Percentiles rank a stretch among this genome's conserved stretches.
Conservation (phyloP, 2,329 filamentous ascomycete genomes). For the Coniochaeta pulveracea region DNA sequence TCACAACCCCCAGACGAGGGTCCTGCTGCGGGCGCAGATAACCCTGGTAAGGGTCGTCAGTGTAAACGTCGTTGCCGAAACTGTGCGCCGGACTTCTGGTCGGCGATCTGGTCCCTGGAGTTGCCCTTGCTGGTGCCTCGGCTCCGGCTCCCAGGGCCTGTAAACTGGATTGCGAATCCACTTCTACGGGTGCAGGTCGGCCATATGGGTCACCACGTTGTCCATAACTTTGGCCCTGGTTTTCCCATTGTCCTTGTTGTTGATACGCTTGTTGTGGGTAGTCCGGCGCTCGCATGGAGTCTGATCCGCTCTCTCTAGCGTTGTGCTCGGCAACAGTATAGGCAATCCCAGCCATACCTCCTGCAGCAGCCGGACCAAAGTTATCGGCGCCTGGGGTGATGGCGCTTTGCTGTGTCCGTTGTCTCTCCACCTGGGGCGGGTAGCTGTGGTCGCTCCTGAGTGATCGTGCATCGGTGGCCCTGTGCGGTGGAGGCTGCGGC, state of each 20-base stretch:
- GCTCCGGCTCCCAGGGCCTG: slow-evolving; percentile 24
- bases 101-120: slow-evolving; percentile 21
- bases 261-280: slow-evolving; percentile 17
- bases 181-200: slow-evolving; percentile 9
- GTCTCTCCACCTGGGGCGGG: slow-evolving; percentile 12
- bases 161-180: slow-evolving; percentile 31
- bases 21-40: slow-evolving; percentile 39
- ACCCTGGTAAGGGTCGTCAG: slow-evolving; percentile 57
- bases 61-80: slow-evolving; percentile 33
- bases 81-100: slow-evolving; percentile 36
- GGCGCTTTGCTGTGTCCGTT: slow-evolving; percentile 23
- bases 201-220: slow-evolving; percentile 10
- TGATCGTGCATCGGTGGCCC: slow-evolving; percentile 10
- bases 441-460: slow-evolving; percentile 14
- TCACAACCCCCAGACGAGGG: slow-evolving; percentile 45
- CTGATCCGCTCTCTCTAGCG: slow-evolving; percentile 52
- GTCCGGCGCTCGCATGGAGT: slow-evolving; percentile 38
- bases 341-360: slow-evolving; percentile 58
- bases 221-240: slow-evolving; percentile 9
- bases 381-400: slow-evolving; percentile 57
- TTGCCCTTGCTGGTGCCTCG: slow-evolving; percentile 20
- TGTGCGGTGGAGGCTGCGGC: slow-evolving; percentile 13
- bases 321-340: slow-evolving; percentile 54
- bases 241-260: slow-evolving; percentile 10
- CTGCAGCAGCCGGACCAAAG: slow-evolving; percentile 48